These are phyloP conservation scores for Cajanus cajan DNA, from an alignment of 306 rosid species.

Conservation along the genomic window DNA sequence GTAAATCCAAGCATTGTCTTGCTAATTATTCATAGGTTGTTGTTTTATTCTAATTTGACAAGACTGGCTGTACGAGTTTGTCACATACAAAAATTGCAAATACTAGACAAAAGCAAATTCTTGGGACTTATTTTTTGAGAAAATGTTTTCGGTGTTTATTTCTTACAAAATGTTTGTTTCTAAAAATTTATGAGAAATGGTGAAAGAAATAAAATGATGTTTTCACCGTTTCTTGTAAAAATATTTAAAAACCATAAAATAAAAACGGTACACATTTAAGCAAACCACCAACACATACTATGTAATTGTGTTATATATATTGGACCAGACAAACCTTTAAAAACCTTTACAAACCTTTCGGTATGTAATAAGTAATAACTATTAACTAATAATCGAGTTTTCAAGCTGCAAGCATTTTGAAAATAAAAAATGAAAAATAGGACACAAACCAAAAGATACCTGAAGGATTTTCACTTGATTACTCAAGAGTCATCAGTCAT, in stretches of 20 bases:
- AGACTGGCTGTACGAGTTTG: no score
- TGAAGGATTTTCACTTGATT: background rate
- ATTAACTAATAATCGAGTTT: no score
- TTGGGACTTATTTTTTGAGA: background rate
- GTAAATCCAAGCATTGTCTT: background rate
- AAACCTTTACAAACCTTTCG: background rate
- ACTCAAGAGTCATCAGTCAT: background rate
- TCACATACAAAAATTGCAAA: background rate
- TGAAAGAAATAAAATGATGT: background rate
- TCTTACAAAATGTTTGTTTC: background rate
- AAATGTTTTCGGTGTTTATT: background rate
- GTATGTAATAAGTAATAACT: background rate
- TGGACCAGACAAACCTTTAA: no score
- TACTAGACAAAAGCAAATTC: background rate
- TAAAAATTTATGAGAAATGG: background rate
- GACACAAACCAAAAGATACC: background rate
- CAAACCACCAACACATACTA: background rate
- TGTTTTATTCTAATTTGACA: no score
- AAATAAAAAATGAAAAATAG: background rate
- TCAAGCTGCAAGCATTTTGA: background rate
- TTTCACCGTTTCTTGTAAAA: background rate
- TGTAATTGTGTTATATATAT: background rate
- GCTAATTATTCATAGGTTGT: background rate
- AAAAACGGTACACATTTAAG: background rate
- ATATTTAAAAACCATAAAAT: background rate